These are phyloP conservation scores for Nasturtium officinale DNA, from an alignment of 345 rosid genomes.

Conservation along the genomic window DNA sequence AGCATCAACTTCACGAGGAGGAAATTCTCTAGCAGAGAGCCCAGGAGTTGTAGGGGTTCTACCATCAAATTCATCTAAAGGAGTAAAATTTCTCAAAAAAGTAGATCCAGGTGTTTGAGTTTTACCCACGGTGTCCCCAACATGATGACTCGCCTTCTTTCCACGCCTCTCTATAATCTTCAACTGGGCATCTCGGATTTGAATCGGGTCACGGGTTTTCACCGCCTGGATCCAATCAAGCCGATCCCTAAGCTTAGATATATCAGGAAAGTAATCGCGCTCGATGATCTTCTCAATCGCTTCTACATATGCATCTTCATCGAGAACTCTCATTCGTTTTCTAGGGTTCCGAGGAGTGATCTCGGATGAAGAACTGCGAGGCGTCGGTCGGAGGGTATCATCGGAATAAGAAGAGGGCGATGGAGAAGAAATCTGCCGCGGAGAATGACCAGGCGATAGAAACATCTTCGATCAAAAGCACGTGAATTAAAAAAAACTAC, in stretches of 20 bases:
- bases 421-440: constrained; percentile 77
- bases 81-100: constrained; percentile 71
- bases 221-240: constrained; percentile 94
- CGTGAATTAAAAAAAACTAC: too few species aligned
- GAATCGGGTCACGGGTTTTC: constrained; percentile 80
- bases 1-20: constrained; percentile 39
- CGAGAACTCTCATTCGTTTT: constrained; percentile 68
- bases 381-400: constrained; percentile 33
- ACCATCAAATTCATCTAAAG: constrained; percentile 73
- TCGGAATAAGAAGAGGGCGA: constrained; percentile 53
- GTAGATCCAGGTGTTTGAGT: constrained; percentile 89
- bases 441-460: constrained; percentile 77
- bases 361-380: constrained; percentile 44
- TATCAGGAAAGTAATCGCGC: constrained; percentile 96
- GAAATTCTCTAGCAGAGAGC: constrained; percentile 43
- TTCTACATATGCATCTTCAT: constrained; percentile 81
- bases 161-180: constrained; percentile 93
- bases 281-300: constrained; percentile 94
- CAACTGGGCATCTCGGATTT: constrained; percentile 91
- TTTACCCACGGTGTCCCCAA: constrained; percentile 53
- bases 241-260: constrained; percentile 88
- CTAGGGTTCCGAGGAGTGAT: constrained; percentile 44
- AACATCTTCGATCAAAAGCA: constrained; percentile 52
- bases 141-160: constrained; percentile 37
- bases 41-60: constrained; percentile 58